Evolutionary conservation across 371 early-diverging fungal genomes (phyloP).

Genomic region (Mortierella sp.): DNA sequence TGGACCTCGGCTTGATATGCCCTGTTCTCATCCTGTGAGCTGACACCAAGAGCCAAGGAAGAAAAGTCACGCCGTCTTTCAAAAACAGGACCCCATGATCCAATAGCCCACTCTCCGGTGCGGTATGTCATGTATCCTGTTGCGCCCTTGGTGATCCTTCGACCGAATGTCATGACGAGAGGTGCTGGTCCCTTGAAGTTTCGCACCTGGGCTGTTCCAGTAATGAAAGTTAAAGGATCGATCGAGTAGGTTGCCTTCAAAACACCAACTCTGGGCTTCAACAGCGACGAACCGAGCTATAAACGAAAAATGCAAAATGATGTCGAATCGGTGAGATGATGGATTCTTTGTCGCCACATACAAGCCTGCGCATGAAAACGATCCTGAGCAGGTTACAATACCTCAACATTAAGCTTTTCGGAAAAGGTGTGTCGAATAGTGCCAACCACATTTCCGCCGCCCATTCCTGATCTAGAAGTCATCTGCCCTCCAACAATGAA

Average conservation of each 20-base stretch:
- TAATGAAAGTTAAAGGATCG: conserved; percentile 75
- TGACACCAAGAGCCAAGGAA: conserved; percentile 74
- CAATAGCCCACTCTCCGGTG: conserved; percentile 81
- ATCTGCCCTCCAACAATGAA: conserved; percentile 78
- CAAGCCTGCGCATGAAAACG: no score
- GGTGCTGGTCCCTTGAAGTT: conserved; percentile 77
- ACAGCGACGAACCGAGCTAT: conserved; percentile 72
- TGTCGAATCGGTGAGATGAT: neutral
- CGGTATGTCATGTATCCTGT: conserved; percentile 87
- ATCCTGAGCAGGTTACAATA: conserved; percentile 34
- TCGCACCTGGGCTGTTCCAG: conserved; percentile 66
- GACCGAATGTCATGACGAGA: conserved; percentile 74
- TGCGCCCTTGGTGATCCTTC: conserved; percentile 69
- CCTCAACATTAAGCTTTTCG: conserved; percentile 79
- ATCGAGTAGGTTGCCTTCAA: conserved; percentile 80
- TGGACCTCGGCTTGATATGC: conserved; percentile 73
- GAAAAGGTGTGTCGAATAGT: conserved; percentile 83
- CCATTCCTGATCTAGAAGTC: conserved; percentile 81
- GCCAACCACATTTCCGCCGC: conserved; percentile 82
- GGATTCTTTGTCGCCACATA: neutral
- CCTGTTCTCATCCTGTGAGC: conserved; percentile 63
- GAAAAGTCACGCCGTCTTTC: conserved; percentile 69
- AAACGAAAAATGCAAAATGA: neutral
- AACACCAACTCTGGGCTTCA: conserved; percentile 70
- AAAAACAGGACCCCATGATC: conserved; percentile 72